Percentiles rank a stretch among this genome's conserved stretches.
Evolutionary conservation across 129 eudicot species (phyloP).

Genomic region (Dittrichia graveolens): DNA sequence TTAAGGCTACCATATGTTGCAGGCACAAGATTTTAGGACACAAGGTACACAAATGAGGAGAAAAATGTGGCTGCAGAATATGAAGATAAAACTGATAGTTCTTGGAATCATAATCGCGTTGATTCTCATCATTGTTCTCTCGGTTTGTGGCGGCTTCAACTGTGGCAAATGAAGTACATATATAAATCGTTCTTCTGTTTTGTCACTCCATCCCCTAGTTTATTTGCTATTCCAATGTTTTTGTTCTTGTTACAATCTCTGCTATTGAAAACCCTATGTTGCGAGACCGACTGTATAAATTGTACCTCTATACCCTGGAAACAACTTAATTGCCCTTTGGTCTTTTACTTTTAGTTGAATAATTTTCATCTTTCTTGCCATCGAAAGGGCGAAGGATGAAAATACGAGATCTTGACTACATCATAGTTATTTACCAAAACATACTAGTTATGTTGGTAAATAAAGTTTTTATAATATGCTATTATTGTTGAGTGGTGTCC

Average conservation of each 20-base stretch:
- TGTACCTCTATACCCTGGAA: conserved; percentile 20
- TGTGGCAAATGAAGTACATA: conserved; percentile 39
- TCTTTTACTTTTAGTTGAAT: conserved; percentile 18
- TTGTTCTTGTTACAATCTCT: conserved; percentile 9
- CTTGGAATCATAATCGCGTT: conserved; percentile 50
- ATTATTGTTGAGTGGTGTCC: too few relatives aligned
- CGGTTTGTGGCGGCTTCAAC: conserved; percentile 58
- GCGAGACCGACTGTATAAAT: conserved; percentile 25
- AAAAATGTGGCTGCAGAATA: conserved; percentile 68
- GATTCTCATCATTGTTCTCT: conserved; percentile 46
- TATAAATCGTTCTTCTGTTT: background rate
- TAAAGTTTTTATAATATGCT: too few relatives aligned
- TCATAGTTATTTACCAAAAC: too few relatives aligned
- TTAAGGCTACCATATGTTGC: background rate
- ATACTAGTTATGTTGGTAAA: too few relatives aligned
- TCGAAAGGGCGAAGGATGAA: background rate
- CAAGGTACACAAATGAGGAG: conserved; percentile 72
- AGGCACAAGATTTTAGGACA: conserved; percentile 71
- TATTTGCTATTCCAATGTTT: background rate
- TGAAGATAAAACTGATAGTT: conserved; percentile 66
- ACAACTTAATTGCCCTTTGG: conserved; percentile 5
- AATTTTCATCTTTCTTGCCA: background rate
- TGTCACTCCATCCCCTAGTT: conserved; percentile 20
- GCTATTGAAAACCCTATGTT: conserved; percentile 22
- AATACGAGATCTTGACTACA: too few relatives aligned